Evolutionary conservation across 2,329 filamentous ascomycete species (phyloP), one percentile per base, ranked within the genome.

Genomic region (Fusarium sp.): DNA sequence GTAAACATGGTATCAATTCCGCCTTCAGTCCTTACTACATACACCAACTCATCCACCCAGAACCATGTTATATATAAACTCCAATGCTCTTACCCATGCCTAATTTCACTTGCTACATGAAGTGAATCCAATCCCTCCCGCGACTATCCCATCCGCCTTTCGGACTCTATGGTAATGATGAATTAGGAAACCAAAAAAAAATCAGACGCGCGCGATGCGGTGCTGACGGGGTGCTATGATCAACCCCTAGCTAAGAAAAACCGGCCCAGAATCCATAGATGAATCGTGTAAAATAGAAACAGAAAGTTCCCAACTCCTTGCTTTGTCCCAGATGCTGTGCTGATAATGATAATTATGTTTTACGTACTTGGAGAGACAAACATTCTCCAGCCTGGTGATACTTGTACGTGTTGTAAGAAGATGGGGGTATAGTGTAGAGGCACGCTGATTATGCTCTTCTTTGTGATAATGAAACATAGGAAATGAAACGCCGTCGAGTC

Each of bases 1-100:
- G 46, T 60, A 49, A 57, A 67, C 53, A 39, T 68, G 57, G 53
- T 68, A 67, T 70, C 67, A 70, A 70, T 67, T 68, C 53, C 51
- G 45, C 46, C 38, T 50, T 52, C 45, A 48, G 61, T 53, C 49
- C 57, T 47, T 42, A 27, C 43, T 67, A 53, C 61, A 47, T 65
- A 53, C 61, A 47, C 63, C 38, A 64, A 41, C 49, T 50, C 58
- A 39, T 58, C 61, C 48, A 48, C 36, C 49, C 23, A 49, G 10
- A 4, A 55, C 35, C 29, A 41, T 45, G 39, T 43, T 38, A 29
- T 55, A 42, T 49, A 48, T 65, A 47, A 63, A 56, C 44, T 48
- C 46, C 55, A 15, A 36, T 37, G 15, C 41, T 59, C 31, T 50
- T 48, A 42, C 48, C 53, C 39, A 53, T 55, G 44, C 29, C 33